Evolutionary conservation across 108 stramenopile genomes (phyloP).

Genomic region (Cyclotella kingstonii): DNA sequence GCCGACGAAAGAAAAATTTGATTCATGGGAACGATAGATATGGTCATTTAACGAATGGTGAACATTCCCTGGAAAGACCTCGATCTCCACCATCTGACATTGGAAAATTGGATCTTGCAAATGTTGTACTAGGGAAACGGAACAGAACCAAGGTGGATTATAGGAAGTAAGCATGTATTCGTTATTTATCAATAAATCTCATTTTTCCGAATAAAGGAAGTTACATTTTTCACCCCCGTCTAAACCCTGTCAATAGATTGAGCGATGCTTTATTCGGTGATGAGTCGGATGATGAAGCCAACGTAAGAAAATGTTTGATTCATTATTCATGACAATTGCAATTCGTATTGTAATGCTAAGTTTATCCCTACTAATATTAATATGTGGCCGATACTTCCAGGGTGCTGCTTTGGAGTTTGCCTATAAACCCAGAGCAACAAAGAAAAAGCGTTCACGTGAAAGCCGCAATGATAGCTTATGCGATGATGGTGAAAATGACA

Average conservation of each 20-base stretch:
- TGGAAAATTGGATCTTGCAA: conserved; percentile 62
- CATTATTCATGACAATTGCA: background rate
- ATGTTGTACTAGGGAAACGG: conserved; percentile 81
- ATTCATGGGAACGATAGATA: background rate
- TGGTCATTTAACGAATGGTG: background rate
- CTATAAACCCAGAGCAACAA: conserved; percentile 5
- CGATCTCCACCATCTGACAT: conserved; percentile 20
- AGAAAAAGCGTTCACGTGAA: background rate
- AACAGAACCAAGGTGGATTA: conserved; percentile 75
- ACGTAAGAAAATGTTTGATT: background rate
- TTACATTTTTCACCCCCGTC: too few species aligned
- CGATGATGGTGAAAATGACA: conserved; percentile 6
- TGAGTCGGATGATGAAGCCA: conserved; percentile 53
- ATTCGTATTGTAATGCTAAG: background rate
- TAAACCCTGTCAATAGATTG: conserved; percentile 25
- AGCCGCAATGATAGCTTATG: background rate
- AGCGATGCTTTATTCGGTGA: conserved; percentile 82
- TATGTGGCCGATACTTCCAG: background rate
- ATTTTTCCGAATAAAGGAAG: too few species aligned
- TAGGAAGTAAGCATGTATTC: conserved; percentile 50
- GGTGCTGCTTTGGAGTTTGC: conserved; percentile 5
- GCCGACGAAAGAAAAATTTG: background rate
- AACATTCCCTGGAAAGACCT: background rate
- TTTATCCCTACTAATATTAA: background rate
- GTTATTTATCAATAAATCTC: too few species aligned